These are phyloP conservation scores for Jacaranda copaia DNA, from an alignment of 257 asterid genomes.

Conservation along the genomic window DNA sequence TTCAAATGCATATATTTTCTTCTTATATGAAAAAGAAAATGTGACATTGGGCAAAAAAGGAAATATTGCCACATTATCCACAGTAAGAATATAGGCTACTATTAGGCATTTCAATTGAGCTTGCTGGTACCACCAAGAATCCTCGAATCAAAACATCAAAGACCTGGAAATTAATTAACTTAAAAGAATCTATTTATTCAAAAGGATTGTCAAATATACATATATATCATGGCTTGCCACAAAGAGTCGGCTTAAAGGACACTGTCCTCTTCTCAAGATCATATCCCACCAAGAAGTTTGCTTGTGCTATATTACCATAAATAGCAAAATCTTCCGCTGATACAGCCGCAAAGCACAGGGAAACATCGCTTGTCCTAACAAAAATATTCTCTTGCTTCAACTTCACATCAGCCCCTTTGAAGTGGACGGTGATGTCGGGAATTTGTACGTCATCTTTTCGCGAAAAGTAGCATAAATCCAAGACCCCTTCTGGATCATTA, in stretches of 20 bases:
- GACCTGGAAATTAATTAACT: too few relatives aligned
- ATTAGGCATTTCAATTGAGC: too few relatives aligned
- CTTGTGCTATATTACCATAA: constrained; percentile 54
- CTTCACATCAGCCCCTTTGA: constrained; percentile 48
- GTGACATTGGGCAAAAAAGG: too few relatives aligned
- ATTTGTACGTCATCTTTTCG: not conserved
- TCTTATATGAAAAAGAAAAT: too few relatives aligned
- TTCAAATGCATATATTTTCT: too few relatives aligned
- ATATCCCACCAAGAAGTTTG: constrained; percentile 57
- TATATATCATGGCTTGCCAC: constrained; percentile 27
- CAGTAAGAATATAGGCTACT: too few relatives aligned
- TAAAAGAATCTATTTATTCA: too few relatives aligned
- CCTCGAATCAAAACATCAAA: too few relatives aligned
- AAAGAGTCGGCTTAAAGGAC: constrained; percentile 48
- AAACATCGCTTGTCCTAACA: not conserved
- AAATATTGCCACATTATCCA: too few relatives aligned
- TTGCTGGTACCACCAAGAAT: too few relatives aligned
- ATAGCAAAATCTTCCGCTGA: not conserved
- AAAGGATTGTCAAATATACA: not conserved
- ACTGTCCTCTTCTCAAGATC: constrained; percentile 43
- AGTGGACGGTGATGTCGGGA: constrained; percentile 37
- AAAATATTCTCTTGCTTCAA: constrained; percentile 37
- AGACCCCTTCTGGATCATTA: constrained; percentile 26
- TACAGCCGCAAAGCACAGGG: constrained; percentile 40
- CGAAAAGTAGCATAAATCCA: constrained; percentile 35